phyloP scores from a whole-genome alignment of 306 rosid species.

The Mucuna pruriens region DNA sequence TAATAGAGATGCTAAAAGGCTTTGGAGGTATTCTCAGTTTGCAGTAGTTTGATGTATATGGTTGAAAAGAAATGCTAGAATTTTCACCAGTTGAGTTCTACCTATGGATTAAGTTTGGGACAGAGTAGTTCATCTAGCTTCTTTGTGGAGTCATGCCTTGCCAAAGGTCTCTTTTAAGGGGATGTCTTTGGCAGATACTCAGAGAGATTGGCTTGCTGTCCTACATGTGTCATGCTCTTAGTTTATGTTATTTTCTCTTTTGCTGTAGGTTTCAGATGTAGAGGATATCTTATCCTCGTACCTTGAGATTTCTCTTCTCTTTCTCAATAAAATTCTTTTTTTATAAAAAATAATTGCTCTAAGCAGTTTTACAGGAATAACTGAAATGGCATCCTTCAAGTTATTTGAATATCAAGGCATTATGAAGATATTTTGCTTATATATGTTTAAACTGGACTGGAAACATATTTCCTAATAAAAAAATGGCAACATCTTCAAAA shows the following conservation, averaged over 20 bases:
- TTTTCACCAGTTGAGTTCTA: background rate
- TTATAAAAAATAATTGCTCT: background rate
- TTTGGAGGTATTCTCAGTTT: background rate
- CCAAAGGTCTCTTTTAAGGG: background rate
- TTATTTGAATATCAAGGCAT: slow-evolving; percentile 26
- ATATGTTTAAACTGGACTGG: background rate
- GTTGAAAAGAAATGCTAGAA: background rate
- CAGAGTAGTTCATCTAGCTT: background rate
- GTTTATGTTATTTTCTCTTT: background rate
- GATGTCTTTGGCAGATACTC: background rate
- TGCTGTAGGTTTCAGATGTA: background rate
- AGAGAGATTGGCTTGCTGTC: background rate
- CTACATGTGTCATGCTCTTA: background rate
- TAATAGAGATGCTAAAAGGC: background rate
- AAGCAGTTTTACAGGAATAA: background rate
- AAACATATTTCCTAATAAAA: background rate
- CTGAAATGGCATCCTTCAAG: background rate
- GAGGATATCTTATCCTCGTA: background rate
- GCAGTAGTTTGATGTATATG: background rate
- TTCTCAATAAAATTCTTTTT: background rate
- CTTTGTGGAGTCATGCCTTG: background rate
- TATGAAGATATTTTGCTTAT: background rate
- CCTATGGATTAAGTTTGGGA: background rate
- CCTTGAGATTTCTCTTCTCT: background rate
- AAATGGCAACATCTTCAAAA: background rate